A percentile compares a stretch with the other conserved stretches of the same genome.
phyloP scores from a whole-genome alignment of 1,284 basidiomycete genomes.

The Naganishia sp. region DNA sequence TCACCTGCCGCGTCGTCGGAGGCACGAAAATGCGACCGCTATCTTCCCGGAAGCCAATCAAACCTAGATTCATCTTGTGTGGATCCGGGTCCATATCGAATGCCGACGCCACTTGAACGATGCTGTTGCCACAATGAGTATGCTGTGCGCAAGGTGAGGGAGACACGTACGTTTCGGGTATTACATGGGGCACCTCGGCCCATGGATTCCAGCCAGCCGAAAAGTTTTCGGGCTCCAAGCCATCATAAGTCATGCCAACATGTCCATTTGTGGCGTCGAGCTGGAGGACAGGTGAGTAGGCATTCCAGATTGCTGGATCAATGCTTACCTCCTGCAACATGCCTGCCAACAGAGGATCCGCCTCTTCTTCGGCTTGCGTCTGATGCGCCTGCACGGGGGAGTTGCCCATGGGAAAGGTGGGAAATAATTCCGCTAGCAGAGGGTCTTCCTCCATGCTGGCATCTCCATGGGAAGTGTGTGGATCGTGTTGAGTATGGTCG shows the following conservation, averaged over 20 bases:
- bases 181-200: constrained; percentile 24
- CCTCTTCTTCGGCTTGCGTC: constrained; percentile 15
- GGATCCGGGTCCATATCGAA: constrained; percentile 79
- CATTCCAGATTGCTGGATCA: background rate
- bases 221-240: constrained; percentile 3
- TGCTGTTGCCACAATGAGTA: constrained; percentile 27
- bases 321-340: constrained; percentile 24
- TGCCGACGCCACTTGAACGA: constrained; percentile 57
- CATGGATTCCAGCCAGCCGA: constrained; percentile 25
- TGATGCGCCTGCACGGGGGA: constrained; percentile 11
- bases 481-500: background rate
- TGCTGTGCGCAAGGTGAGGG: background rate
- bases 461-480: background rate
- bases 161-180: constrained; percentile 20
- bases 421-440: constrained; percentile 19
- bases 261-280: constrained; percentile 15
- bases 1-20: constrained; percentile 85
- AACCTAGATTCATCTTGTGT: constrained; percentile 87
- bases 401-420: constrained; percentile 12
- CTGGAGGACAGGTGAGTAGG: background rate
- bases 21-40: constrained; percentile 83
- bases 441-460: constrained; percentile 26
- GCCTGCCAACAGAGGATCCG: constrained; percentile 19
- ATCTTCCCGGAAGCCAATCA: constrained; percentile 86
- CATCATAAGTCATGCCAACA: constrained; percentile 10